Conservation (phyloP, 176 grass and related monocot genomes). For the Cenchrus fungigraminus region DNA sequence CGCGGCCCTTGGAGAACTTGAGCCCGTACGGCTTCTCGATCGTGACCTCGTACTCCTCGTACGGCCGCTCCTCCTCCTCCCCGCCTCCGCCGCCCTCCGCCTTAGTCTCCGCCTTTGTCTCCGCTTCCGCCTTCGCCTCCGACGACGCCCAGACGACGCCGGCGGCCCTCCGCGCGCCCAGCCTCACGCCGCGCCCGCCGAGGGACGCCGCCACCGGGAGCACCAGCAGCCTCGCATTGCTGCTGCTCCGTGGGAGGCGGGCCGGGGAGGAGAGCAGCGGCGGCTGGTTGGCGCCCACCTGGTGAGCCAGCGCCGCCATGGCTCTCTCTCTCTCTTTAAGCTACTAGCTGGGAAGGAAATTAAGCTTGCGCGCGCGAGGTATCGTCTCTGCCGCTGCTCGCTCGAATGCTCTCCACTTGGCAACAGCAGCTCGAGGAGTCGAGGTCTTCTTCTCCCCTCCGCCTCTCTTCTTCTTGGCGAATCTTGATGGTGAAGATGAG, state of each 20-base stretch:
- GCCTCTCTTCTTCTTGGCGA: not conserved
- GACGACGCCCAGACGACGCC: constrained; percentile 50
- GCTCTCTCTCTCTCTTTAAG: not conserved
- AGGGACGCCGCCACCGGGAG: not conserved
- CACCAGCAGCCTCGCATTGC: not conserved
- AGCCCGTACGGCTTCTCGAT: constrained; percentile 90
- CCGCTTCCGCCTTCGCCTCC: constrained; percentile 29
- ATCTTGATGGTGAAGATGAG: constrained; percentile 21
- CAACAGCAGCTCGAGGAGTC: not conserved
- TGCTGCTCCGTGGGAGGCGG: constrained; percentile 36
- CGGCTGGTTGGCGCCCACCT: constrained; percentile 48
- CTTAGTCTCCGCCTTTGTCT: constrained; percentile 51
- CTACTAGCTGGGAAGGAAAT: not conserved
- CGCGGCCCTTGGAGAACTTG: constrained; percentile 82
- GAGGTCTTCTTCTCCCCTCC: no score
- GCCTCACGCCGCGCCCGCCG: constrained; percentile 36
- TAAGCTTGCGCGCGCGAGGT: not conserved
- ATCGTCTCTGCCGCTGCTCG: not conserved
- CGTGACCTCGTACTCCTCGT: constrained; percentile 84
- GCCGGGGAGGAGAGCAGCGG: constrained; percentile 56
- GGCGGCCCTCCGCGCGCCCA: not conserved
- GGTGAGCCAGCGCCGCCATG: constrained; percentile 46
- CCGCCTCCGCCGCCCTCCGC: not conserved
- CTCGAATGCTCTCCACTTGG: not conserved
- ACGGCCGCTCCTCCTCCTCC: constrained; percentile 35